Evolutionary conservation across 2,329 filamentous ascomycete species (phyloP), one percentile per base, ranked within the genome.

Genomic region (Ploettnerulaceae sp.): DNA sequence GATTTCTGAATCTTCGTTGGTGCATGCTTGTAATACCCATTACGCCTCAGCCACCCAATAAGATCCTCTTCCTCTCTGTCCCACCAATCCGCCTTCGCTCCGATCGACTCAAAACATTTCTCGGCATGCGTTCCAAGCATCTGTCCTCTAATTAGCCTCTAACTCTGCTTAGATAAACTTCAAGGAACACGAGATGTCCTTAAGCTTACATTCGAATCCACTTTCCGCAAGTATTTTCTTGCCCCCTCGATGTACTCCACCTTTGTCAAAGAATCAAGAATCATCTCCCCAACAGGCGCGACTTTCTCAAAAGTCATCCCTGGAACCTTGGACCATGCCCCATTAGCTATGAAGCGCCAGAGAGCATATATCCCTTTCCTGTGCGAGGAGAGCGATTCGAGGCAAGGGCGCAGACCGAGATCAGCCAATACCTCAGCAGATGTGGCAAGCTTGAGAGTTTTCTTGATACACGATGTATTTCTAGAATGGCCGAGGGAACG

Each of bases 61-160:
- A 57, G 20, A 44, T 55, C 48, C 14, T 50, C 45, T 22, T 24
- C 26, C 32, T 57, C 54, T 31, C 49, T 34, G 24, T 57, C 52
- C 18, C 50, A 17, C 52, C 52, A 57, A 4, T 9, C 17, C 5
- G 33, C 39, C 29, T 43, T 51, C 4, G 38, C 46, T 26, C 34
- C 31, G 11, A 54, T 38, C 17, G 18, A 40, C 31, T 56, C 49
- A 11, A 54, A 41, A 20, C 35, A 31, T 21, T 39, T 31, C 25
- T 42, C 45, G 12, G 48, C 31, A 7, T 42, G 17, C 5, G 24
- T 39, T 6, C 44, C 36, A 22, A 45, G 48, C 9, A 25, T n/a
- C n/a, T n/a, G n/a, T n/a, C n/a, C n/a, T n/a, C n/a, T n/a, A n/a
- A n/a, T n/a, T n/a, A n/a, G n/a, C n/a, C n/a, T 24, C 53, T 55